These are phyloP conservation scores for Udeniomyces megalosporus DNA, from an alignment of 768 basidiomycete species.

Conservation along the genomic window DNA sequence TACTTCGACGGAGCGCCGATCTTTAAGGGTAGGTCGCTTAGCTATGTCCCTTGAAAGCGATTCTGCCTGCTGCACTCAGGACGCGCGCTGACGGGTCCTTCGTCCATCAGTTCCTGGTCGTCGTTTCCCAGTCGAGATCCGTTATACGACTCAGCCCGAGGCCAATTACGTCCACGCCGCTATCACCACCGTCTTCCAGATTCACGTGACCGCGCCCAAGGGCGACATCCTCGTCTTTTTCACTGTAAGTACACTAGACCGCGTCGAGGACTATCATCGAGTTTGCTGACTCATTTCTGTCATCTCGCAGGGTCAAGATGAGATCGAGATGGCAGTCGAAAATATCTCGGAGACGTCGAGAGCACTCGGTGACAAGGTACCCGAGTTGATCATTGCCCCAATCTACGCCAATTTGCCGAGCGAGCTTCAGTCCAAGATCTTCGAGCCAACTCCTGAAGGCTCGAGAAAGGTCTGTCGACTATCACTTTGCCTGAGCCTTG, in stretches of 20 bases:
- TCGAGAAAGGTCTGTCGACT: constrained; percentile 49
- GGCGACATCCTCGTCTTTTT: constrained; percentile 96
- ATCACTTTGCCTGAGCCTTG: neutral
- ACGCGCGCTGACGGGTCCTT: neutral
- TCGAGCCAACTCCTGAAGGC: constrained; percentile 93
- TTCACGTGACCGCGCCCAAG: constrained; percentile 93
- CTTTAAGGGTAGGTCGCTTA: constrained; percentile 54
- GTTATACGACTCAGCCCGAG: constrained; percentile 97
- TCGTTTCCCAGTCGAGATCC: constrained; percentile 92
- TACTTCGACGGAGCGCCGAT: constrained; percentile 95
- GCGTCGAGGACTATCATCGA: neutral
- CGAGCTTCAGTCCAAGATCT: constrained; percentile 99
- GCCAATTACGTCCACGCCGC: constrained; percentile 97
- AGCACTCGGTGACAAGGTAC: constrained; percentile 86
- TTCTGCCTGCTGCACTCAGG: neutral
- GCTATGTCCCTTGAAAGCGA: neutral
- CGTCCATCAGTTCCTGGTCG: constrained; percentile 67
- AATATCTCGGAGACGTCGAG: constrained; percentile 89
- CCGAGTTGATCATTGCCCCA: constrained; percentile 85
- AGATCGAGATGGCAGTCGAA: constrained; percentile 94
- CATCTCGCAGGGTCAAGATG: constrained; percentile 70
- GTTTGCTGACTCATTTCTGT: neutral
- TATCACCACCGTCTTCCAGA: constrained; percentile 96
- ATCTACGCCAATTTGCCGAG: constrained; percentile 99
- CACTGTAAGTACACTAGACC: constrained; percentile 58